A percentile compares a stretch with the other conserved stretches of the same genome.
These are phyloP conservation scores for Leptomonas pyrrhocoris DNA, from an alignment of 208 protist species.

Conservation along the genomic window DNA sequence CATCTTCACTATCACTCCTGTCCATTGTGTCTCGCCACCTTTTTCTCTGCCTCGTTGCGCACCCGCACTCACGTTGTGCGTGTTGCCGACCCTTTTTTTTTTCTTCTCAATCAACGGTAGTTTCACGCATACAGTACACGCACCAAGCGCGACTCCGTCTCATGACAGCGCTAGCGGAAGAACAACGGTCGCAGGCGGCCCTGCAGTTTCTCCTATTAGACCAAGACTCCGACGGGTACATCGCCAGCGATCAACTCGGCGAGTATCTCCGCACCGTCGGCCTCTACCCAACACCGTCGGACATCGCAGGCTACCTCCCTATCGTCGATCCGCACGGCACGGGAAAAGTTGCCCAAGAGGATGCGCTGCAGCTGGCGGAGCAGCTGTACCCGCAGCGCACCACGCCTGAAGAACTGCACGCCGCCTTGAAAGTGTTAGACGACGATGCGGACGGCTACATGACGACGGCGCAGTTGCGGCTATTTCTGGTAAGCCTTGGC, in stretches of 20 bases:
- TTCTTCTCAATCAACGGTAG: no score
- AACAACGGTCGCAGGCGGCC: slow-evolving; percentile 98
- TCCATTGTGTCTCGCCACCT: no score
- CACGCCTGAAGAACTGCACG: slow-evolving; percentile 82
- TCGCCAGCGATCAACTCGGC: slow-evolving; percentile 98
- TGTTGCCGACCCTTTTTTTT: no score
- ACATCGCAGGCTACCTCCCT: slow-evolving; percentile 96
- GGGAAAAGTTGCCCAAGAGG: slow-evolving; percentile 94
- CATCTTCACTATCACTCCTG: no score
- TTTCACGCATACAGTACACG: no score
- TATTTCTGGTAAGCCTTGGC: slow-evolving; percentile 94
- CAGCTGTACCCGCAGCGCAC: slow-evolving; percentile 60
- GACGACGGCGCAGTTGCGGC: slow-evolving; percentile 92
- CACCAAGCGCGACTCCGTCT: no score
- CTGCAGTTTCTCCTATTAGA: slow-evolving; percentile 99
- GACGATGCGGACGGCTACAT: slow-evolving; percentile 93
- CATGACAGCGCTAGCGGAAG: slow-evolving; percentile 88
- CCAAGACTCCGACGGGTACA: slow-evolving; percentile 97
- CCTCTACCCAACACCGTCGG: slow-evolving; percentile 95
- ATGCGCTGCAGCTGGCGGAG: slow-evolving; percentile 77
- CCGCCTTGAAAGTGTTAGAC: slow-evolving; percentile 95
- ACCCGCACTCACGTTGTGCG: no score
- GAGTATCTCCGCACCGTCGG: slow-evolving; percentile 98
- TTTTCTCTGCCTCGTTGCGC: no score
- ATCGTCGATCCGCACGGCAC: slow-evolving; percentile 95